Percentiles rank a stretch among this genome's conserved stretches.
phyloP scores from a whole-genome alignment of 1,284 basidiomycete species.

The Fomitopsis palustris region DNA sequence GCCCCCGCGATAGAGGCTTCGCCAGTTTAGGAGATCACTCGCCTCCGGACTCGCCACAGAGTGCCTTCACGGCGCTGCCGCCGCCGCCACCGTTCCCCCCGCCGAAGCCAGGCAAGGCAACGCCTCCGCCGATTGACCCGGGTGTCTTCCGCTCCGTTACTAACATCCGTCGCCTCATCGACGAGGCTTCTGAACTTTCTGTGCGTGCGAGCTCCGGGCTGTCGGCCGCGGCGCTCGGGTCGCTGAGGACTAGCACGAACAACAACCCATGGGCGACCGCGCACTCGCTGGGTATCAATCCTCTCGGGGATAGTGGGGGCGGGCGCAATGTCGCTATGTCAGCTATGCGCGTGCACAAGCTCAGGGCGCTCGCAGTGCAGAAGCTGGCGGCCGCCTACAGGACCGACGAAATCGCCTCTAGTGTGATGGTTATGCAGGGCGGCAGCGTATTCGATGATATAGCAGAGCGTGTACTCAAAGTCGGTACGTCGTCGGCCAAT shows the following conservation, averaged over 20 bases:
- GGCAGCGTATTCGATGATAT: constrained; percentile 85
- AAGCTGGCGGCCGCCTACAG: constrained; percentile 80
- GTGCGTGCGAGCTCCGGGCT: constrained; percentile 79
- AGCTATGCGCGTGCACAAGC: constrained; percentile 70
- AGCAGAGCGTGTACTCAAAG: constrained; percentile 73
- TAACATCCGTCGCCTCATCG: constrained; percentile 71
- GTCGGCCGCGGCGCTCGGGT: constrained; percentile 65
- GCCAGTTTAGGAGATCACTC: constrained; percentile 45
- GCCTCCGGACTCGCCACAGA: constrained; percentile 50
- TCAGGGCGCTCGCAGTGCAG: constrained; percentile 75
- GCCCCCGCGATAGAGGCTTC: constrained; percentile 36
- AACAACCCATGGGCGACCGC: constrained; percentile 54
- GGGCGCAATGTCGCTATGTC: constrained; percentile 79
- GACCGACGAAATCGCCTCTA: constrained; percentile 80
- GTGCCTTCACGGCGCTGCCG: constrained; percentile 34
- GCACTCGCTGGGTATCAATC: constrained; percentile 57
- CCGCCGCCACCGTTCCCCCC: constrained; percentile 45
- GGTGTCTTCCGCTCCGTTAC: constrained; percentile 75
- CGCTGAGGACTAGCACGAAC: constrained; percentile 43
- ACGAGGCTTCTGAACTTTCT: constrained; percentile 79
- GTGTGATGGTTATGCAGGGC: constrained; percentile 88
- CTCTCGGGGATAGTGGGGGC: constrained; percentile 41
- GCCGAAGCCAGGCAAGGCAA: constrained; percentile 55
- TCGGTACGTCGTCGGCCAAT: constrained; percentile 43
- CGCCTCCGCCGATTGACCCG: constrained; percentile 80